Evolutionary conservation across 2,329 filamentous ascomycete species (phyloP).

Genomic region (Didymosphaeria variabile): DNA sequence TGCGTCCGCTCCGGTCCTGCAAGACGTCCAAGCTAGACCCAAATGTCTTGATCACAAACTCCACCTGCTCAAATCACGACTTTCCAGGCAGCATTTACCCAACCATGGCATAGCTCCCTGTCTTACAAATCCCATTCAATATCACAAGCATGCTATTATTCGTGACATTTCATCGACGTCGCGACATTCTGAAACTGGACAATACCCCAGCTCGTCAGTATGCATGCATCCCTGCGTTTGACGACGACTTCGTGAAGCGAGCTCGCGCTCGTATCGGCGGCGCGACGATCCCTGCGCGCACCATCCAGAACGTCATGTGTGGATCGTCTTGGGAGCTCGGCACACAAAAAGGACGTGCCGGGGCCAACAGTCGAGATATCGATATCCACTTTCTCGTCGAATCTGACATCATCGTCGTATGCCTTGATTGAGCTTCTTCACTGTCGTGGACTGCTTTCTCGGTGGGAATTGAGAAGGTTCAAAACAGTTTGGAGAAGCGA

Average conservation of each 20-base stretch:
- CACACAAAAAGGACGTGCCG: background rate
- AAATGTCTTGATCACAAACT: background rate
- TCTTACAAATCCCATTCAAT: background rate
- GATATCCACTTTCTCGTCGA: background rate
- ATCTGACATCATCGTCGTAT: background rate
- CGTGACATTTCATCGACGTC: constrained; percentile 1
- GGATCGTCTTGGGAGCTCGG: constrained; percentile 2
- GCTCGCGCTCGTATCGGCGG: constrained; percentile 8
- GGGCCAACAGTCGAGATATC: background rate
- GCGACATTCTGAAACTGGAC: constrained; percentile 10
- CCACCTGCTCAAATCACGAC: background rate
- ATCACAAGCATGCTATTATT: background rate
- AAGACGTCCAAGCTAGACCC: background rate
- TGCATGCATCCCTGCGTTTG: constrained; percentile 6
- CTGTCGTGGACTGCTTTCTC: background rate
- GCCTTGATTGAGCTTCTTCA: background rate
- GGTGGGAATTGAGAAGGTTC: background rate
- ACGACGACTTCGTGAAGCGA: background rate
- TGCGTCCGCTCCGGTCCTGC: background rate
- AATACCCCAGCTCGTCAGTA: background rate
- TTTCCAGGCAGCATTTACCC: background rate
- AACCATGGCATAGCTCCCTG: background rate
- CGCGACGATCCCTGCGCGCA: constrained; percentile 1
- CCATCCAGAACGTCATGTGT: constrained; percentile 12
- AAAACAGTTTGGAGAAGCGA: background rate